Evolutionary conservation across 2,329 filamentous ascomycete genomes (phyloP).

Genomic region (Colletotrichum somersetense): DNA sequence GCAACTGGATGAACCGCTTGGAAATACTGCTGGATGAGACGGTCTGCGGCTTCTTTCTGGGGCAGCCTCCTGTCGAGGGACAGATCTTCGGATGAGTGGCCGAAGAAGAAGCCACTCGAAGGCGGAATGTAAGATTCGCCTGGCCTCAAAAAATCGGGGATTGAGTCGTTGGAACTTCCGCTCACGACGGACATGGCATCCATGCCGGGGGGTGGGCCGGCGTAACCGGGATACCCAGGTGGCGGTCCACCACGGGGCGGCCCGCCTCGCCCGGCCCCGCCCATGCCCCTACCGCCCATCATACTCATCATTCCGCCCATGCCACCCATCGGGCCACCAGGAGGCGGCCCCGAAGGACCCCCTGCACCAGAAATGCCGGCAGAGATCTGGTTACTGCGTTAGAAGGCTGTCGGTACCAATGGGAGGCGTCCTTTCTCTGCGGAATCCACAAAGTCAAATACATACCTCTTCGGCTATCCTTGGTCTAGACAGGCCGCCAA

Average conservation of each 20-base stretch:
- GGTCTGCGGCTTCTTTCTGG: conserved; percentile 67
- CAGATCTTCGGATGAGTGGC: conserved; percentile 60
- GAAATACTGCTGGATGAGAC: conserved; percentile 76
- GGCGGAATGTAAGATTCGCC: conserved; percentile 76
- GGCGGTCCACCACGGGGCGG: conserved; percentile 43
- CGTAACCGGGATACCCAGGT: conserved; percentile 37
- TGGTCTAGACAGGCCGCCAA: conserved; percentile 79
- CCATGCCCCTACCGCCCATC: conserved; percentile 36
- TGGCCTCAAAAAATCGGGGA: conserved; percentile 71
- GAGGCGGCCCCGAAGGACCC: conserved; percentile 30
- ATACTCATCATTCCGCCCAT: conserved; percentile 38
- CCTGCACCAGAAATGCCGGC: conserved; percentile 49
- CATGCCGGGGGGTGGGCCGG: conserved; percentile 42
- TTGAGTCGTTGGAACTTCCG: conserved; percentile 46
- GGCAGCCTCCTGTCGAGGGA: conserved; percentile 73
- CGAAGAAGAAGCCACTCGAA: conserved; percentile 76
- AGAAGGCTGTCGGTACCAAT: not conserved
- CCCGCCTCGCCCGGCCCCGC: conserved; percentile 37
- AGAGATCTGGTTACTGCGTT: conserved; percentile 48
- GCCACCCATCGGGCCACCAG: conserved; percentile 37
- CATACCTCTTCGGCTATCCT: conserved; percentile 77
- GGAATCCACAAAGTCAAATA: not conserved
- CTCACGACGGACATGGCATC: conserved; percentile 44
- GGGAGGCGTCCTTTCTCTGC: not conserved
- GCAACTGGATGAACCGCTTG: conserved; percentile 76